Evolutionary conservation across 2,329 filamentous ascomycete genomes (phyloP), one percentile per base, ranked within the genome.

Genomic region (Epichloe brachyelytri): DNA sequence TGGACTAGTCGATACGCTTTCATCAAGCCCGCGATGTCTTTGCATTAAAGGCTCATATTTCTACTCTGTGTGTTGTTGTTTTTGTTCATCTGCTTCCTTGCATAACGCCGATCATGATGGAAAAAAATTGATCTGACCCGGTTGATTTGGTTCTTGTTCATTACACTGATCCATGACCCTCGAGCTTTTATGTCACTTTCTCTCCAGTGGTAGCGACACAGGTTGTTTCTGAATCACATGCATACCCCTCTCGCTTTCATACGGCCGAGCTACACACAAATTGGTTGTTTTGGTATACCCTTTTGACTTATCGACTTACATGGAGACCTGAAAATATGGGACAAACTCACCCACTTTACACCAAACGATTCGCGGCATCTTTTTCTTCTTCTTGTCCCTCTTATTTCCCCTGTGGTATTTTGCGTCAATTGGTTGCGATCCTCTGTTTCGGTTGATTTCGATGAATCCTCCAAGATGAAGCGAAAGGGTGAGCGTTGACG

Each of bases 221-320:
- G 26, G 39, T 39, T 48, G 45, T 40, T 49, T 36, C 17, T 43
- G 33, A 19, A 49, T 38, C 19, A 20, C 39, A 43, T 47, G 19
- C 36, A 48, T 51, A 43, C 22, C n/a, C 11, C 6, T 43, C 17
- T 44, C 39, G 22, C 48, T 36, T 44, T 37, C 34, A 40, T 37
- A n/a, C 36, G 38, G 36, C 36, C 46, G 17, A 49, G 38, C 30
- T 26, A 43, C n/a, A 41, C 43, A 41, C 43, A n/a, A 30, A 20
- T 53, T 48, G 43, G 47, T 53, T 56, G 47, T 57, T 43, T 61
- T 58, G 54, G 59, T 60, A 63, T 64, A 54, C 53, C 64, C 62
- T 58, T 58, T 57, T 51, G 34, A 46, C 50, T 48, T 36, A 46
- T 49, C 46, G 51, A 47, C 46, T 51, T 43, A 26, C 22, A 41